A percentile compares a stretch with the other conserved stretches of the same genome.
Evolutionary conservation across 352 stramenopile genomes (phyloP).

Genomic region (Saprolegnia diclina): DNA sequence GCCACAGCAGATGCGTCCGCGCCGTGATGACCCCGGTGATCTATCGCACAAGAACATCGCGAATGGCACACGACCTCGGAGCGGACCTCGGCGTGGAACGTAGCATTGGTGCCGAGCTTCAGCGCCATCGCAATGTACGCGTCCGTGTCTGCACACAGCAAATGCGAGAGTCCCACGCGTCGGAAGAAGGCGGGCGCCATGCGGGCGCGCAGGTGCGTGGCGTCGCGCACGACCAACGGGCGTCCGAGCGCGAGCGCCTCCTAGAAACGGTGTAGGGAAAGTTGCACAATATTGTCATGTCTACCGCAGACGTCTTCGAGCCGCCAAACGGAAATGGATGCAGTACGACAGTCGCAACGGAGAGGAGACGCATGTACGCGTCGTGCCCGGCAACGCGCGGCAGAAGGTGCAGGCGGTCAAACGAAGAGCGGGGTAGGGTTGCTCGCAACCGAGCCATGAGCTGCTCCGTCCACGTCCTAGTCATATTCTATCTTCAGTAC

Average conservation of each 20-base stretch:
- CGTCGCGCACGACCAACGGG: constrained; percentile 37
- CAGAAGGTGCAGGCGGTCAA: constrained; percentile 30
- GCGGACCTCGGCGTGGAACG: constrained; percentile 21
- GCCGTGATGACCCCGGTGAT: neutral
- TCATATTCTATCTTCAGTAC: too few species aligned
- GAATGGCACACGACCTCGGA: too few species aligned
- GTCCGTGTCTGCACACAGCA: constrained; percentile 28
- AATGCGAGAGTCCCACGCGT: constrained; percentile 30
- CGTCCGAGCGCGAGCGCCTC: constrained; percentile 32
- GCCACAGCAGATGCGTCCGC: constrained; percentile 29
- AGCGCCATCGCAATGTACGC: constrained; percentile 36
- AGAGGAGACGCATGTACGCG: constrained; percentile 32
- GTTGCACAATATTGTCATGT: neutral
- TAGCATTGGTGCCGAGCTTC: constrained; percentile 26
- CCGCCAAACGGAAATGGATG: constrained; percentile 55
- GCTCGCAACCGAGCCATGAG: neutral
- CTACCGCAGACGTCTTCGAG: constrained; percentile 37
- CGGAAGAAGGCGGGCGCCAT: constrained; percentile 37
- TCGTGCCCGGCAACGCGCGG: constrained; percentile 29
- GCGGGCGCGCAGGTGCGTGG: constrained; percentile 33
- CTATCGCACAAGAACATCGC: neutral
- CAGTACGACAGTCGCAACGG: constrained; percentile 33
- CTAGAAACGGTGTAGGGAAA: neutral
- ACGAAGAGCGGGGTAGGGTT: neutral
- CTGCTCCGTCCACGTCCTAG: constrained; percentile 19